These are phyloP conservation scores for Tilletia walkeri DNA, from an alignment of 1,284 basidiomycete genomes.

Conservation along the genomic window DNA sequence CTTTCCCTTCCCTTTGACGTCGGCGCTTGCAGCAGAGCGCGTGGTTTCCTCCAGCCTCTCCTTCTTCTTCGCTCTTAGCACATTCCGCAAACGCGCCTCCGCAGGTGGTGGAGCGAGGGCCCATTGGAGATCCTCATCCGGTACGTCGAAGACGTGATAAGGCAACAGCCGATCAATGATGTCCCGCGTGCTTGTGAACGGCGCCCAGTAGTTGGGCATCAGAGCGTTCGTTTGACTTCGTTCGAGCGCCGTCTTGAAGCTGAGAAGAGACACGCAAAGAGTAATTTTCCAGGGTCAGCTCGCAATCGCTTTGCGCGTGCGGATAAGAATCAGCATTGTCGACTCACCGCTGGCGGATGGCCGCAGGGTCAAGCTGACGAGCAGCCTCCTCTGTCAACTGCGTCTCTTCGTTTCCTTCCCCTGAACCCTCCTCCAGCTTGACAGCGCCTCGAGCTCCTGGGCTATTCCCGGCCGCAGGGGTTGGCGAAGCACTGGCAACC, in stretches of 20 bases:
- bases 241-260: constrained; percentile 7
- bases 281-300: background rate
- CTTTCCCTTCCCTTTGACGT: constrained; percentile 6
- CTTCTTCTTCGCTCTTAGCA: background rate
- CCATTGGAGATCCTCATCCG: constrained; percentile 31
- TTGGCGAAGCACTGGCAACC: too few relatives aligned
- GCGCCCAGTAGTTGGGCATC: constrained; percentile 36
- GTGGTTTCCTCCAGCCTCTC: background rate
- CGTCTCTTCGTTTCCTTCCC: background rate
- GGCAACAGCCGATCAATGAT: constrained; percentile 45
- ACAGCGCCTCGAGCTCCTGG: background rate
- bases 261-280: background rate
- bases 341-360: constrained; percentile 8
- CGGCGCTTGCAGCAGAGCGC: background rate
- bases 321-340: background rate
- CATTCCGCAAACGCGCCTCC: background rate
- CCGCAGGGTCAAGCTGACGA: background rate
- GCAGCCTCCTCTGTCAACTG: background rate
- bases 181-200: constrained; percentile 40
- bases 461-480: too few relatives aligned
- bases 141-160: constrained; percentile 51
- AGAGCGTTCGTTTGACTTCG: constrained; percentile 39
- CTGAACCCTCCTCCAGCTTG: background rate
- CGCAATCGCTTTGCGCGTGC: too few relatives aligned
- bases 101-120: constrained; percentile 4